Evolutionary conservation across 2,329 filamentous ascomycete genomes (phyloP).

Genomic region (Xylariales sp.): DNA sequence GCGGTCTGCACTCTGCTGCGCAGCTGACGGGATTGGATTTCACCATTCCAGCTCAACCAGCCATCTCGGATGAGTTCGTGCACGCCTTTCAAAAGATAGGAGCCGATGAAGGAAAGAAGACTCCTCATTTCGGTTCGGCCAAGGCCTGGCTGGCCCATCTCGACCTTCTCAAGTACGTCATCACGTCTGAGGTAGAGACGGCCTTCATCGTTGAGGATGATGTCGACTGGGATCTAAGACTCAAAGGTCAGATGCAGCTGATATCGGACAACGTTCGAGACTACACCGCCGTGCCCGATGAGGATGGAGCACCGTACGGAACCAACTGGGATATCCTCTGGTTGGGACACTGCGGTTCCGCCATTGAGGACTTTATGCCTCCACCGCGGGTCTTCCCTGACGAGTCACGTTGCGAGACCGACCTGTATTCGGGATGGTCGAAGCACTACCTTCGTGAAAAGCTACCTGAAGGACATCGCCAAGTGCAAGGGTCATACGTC

Average conservation of each 20-base stretch:
- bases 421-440: conserved; percentile 20
- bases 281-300: conserved; percentile 13
- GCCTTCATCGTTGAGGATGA: conserved; percentile 30
- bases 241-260: conserved; percentile 23
- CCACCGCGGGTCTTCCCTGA: conserved; percentile 14
- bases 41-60: conserved; percentile 26
- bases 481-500: conserved; percentile 15
- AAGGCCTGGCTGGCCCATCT: conserved; percentile 25
- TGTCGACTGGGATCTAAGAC: conserved; percentile 29
- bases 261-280: conserved; percentile 25
- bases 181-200: conserved; percentile 15
- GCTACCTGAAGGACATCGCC: conserved; percentile 15
- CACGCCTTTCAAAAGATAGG: conserved; percentile 18
- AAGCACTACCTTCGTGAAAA: conserved; percentile 10
- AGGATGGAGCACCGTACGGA: conserved; percentile 21
- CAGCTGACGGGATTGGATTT: conserved; percentile 25
- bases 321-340: conserved; percentile 30
- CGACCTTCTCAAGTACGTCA: conserved; percentile 22
- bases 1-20: conserved; percentile 28
- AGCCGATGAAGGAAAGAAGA: conserved; percentile 11
- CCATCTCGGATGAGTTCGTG: conserved; percentile 20
- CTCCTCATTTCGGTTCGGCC: conserved; percentile 13
- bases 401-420: conserved; percentile 12
- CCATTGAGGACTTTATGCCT: conserved; percentile 10
- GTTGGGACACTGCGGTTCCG: conserved; percentile 30